phyloP scores from a whole-genome alignment of 2,329 filamentous ascomycete species.

The Clarireedia paspali region DNA sequence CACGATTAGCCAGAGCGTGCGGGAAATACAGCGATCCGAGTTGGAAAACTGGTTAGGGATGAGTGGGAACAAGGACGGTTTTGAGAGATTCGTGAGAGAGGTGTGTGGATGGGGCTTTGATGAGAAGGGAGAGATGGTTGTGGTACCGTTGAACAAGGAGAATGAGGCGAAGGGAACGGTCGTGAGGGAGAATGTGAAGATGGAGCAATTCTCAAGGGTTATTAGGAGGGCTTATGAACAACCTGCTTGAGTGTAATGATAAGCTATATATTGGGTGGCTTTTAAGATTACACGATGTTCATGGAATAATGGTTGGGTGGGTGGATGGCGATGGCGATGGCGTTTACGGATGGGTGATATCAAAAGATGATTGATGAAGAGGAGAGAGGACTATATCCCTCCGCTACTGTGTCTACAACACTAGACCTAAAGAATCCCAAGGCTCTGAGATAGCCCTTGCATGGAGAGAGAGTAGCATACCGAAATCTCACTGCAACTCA shows the following conservation, averaged over 20 bases:
- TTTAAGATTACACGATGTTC: constrained; percentile 15
- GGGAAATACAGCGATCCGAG: constrained; percentile 60
- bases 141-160: constrained; percentile 86
- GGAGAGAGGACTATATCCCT: not conserved
- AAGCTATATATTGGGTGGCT: not conserved
- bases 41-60: constrained; percentile 73
- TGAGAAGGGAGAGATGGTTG: constrained; percentile 46
- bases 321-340: constrained; percentile 15
- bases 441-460: too few relatives aligned
- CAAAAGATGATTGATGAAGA: not conserved
- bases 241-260: constrained; percentile 43
- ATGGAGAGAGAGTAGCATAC: not conserved
- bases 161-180: constrained; percentile 96
- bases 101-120: constrained; percentile 79
- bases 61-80: constrained; percentile 46
- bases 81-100: constrained; percentile 73
- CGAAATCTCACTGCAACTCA: not conserved
- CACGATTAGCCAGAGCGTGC: constrained; percentile 73
- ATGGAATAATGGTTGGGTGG: constrained; percentile 14
- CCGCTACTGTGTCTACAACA: not conserved
- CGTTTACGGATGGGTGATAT: constrained; percentile 14
- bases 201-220: constrained; percentile 76
- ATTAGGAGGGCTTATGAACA: constrained; percentile 84
- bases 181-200: constrained; percentile 89
- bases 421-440: not conserved